Evolutionary conservation across 2,329 filamentous ascomycete genomes (phyloP).

Genomic region (Neurospora sp.): DNA sequence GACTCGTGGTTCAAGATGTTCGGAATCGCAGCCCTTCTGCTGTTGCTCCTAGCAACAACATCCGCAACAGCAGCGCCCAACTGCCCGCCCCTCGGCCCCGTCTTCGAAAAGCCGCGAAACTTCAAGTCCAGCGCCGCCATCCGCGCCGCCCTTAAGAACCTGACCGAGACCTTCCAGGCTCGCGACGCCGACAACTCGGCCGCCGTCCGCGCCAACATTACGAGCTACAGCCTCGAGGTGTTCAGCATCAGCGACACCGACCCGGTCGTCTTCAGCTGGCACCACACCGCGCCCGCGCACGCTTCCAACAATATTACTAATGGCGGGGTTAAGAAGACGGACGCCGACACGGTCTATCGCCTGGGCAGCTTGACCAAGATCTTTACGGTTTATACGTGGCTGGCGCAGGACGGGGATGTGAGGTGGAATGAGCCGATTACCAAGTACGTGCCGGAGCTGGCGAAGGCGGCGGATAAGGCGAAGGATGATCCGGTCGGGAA

Average conservation of each 20-base stretch:
- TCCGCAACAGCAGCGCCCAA: conserved; percentile 16
- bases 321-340: conserved; percentile 19
- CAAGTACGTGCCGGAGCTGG: conserved; percentile 31
- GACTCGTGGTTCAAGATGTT: background rate
- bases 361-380: conserved; percentile 35
- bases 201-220: conserved; percentile 21
- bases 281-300: conserved; percentile 17
- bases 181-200: conserved; percentile 18
- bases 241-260: conserved; percentile 13
- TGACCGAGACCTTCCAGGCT: conserved; percentile 21
- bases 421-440: conserved; percentile 31
- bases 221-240: conserved; percentile 26
- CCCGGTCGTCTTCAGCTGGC: conserved; percentile 15
- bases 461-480: conserved; percentile 17
- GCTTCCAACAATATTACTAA: conserved; percentile 15
- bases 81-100: conserved; percentile 25
- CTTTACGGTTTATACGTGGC: conserved; percentile 31
- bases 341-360: conserved; percentile 27
- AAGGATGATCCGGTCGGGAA: conserved; percentile 11
- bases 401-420: conserved; percentile 29
- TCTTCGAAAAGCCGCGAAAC: conserved; percentile 23
- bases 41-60: conserved; percentile 15
- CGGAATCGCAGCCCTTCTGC: background rate
- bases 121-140: conserved; percentile 21
- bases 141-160: conserved; percentile 20